These are phyloP conservation scores for Thielaviopsis euricoi DNA, from an alignment of 2,329 filamentous ascomycete genomes.

Conservation along the genomic window DNA sequence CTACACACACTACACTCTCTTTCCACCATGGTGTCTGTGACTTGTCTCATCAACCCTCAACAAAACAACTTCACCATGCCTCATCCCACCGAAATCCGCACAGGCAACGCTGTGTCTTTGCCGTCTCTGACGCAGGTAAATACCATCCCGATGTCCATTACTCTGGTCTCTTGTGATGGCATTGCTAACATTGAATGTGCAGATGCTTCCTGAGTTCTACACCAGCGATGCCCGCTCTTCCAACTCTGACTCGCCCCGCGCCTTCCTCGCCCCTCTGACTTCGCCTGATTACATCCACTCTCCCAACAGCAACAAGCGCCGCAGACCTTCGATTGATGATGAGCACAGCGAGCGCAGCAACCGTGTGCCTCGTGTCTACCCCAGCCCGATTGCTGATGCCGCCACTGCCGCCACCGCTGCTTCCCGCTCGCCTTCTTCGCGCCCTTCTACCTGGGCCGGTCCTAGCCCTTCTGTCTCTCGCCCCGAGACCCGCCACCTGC, in stretches of 20 bases:
- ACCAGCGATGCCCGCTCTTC: constrained; percentile 19
- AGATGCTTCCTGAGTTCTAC: constrained; percentile 20
- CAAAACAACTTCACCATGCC: constrained; percentile 21
- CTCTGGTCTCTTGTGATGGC: neutral
- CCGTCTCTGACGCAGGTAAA: constrained; percentile 38
- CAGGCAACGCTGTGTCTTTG: constrained; percentile 26
- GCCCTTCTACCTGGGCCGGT: constrained; percentile 3
- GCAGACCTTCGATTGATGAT: constrained; percentile 25
- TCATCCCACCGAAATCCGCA: constrained; percentile 21
- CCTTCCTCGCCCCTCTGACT: constrained; percentile 18
- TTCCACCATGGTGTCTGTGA: neutral
- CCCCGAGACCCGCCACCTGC: constrained; percentile 1
- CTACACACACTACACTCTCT: no score
- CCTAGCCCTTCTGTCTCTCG: neutral
- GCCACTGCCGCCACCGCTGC: neutral
- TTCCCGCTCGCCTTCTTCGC: constrained; percentile 3
- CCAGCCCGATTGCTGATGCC: constrained; percentile 16
- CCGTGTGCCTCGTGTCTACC: constrained; percentile 31
- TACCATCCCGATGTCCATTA: neutral
- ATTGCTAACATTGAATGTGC: constrained; percentile 13
- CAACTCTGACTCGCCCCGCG: constrained; percentile 20
- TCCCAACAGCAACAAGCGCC: constrained; percentile 29
- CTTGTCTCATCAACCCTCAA: neutral
- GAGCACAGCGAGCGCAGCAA: constrained; percentile 23
- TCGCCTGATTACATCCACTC: constrained; percentile 34